Base-by-base conservation (phyloP, 2,329 filamentous ascomycete species). In the Plenodomus tracheiphilus region DNA sequence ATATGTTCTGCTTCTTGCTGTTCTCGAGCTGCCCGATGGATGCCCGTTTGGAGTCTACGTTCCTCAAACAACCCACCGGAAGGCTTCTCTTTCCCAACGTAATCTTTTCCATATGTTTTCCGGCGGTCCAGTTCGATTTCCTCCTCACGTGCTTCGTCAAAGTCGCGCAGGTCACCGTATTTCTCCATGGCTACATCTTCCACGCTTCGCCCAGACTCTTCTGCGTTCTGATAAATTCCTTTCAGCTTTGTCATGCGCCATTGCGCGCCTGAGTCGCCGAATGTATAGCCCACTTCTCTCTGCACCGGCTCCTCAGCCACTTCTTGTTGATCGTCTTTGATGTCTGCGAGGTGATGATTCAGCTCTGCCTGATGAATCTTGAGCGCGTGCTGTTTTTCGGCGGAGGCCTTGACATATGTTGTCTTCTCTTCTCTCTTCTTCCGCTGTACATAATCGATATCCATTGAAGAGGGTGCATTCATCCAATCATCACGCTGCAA, bases 241-340 rank as follows among this genome's bases (percentile, higher is more conserved):
- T 88, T 91, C 25, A 99, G 82, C 71, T 92, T 97, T 5, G 88
- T 96, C 92, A 99, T 96, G 41, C 95, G 86, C 94, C 95, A 99
- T 62, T 91, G 84, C 13, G 92, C 93, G 0, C 94, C 93, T 6
- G 83, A 76, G 69, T 99, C 94, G 16, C 95, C 94, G 71, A 99
- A 95, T 0, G 77, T 89, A 68, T 97, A 99, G 49, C 83, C 79
- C 8, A 95, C 83, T 47, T 88, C 82, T 44, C 84, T 78, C 38
- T 84, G 74, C 1, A 79, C 76, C 1, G 81, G 78, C 55, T 81
- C 74, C 6, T 82, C 71, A 13, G 56, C 59, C 9, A 51, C 52
- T 2, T 41, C 49, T 1, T 52, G 56, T 6, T 59, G 54, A 3
- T 49, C 57, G 1, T 50, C 54, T 9, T 64, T 81, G 9, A 88